Evolutionary conservation across 179 eudicot genomes (phyloP), one percentile per base, ranked within the genome.

Genomic region (Beta macrorhiza): DNA sequence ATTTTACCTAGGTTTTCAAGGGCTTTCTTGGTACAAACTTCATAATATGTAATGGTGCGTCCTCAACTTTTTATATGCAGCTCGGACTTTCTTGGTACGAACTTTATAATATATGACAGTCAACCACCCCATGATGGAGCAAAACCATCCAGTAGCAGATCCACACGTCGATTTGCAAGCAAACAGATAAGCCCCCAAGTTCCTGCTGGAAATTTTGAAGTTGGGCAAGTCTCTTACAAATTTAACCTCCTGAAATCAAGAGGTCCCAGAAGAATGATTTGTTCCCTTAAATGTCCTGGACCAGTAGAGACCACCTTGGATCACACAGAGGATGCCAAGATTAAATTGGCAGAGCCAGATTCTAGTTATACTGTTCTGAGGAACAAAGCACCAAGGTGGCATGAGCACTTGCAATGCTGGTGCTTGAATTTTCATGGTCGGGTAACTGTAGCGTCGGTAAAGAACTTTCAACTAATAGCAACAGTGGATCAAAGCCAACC

Each of bases 401-500:
- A 93, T 45, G 98, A 94, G 62, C 92, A 92, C 87, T 82, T 94
- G 82, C 97, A 97, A 64, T 94, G 99, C 81, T 97, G 99, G 99
- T 97, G 99, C 89, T 85, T 97, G 89, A 97, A 97, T 80, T 97
- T 97, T 69, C 99, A 94, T 58, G 99, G 99, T 19, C 87, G 99
- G 77, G 99, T 97, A 29, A 97, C 98, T 0, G 95, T 94, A 14
- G 99, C 99, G 20, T 97, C 99, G 0, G 99, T 97, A 53, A 97
- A 97, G 85, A 97, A 97, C 83, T 97, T 97, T 72, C 99, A 97
- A 82, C 89, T 97, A 37, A 92, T 88, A 47, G 99, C 94, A 1
- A 89, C 94, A 2, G 82, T 87, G 74, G 99, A 96, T 73, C 93
- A 89, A 84, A 96, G 92, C 84, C 98, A 91, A 71, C 94, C 97